These are phyloP conservation scores for Leishmania lainsoni DNA, from an alignment of 208 protist genomes.

Conservation along the genomic window DNA sequence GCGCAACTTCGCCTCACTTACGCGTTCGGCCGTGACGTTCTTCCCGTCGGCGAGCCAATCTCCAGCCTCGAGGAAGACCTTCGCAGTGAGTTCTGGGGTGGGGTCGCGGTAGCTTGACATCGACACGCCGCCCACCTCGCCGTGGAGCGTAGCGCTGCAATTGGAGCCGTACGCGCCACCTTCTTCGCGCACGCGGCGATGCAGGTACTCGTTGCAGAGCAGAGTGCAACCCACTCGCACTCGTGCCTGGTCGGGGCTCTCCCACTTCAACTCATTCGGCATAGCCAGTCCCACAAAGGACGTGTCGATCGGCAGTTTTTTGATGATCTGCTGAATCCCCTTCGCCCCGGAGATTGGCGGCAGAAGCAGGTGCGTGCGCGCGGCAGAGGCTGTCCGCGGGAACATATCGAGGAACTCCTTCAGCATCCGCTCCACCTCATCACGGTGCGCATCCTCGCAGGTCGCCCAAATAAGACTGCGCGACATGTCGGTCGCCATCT, in stretches of 20 bases:
- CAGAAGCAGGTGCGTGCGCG: conserved; percentile 36
- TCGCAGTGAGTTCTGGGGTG: conserved; percentile 60
- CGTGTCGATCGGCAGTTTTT: conserved; percentile 83
- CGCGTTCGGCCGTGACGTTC: conserved; percentile 61
- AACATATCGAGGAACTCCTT: conserved; percentile 48
- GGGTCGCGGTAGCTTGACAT: conserved; percentile 93
- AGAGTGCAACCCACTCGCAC: conserved; percentile 76
- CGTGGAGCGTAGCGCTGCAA: conserved; percentile 63
- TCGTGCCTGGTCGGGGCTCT: conserved; percentile 65
- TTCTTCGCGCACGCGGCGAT: conserved; percentile 90
- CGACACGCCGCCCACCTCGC: conserved; percentile 76
- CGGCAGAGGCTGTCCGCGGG: conserved; percentile 9
- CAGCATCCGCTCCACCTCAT: conserved; percentile 60
- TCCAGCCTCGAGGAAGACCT: conserved; percentile 70
- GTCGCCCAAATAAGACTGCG: conserved; percentile 78
- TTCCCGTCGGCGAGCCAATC: conserved; percentile 59
- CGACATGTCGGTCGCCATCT: conserved; percentile 54
- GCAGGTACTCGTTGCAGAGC: conserved; percentile 87
- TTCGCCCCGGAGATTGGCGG: conserved; percentile 8
- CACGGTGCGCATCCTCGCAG: conserved; percentile 66
- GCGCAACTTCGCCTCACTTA: conserved; percentile 89
- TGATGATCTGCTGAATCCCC: conserved; percentile 31
- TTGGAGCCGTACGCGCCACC: conserved; percentile 89
- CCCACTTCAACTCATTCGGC: conserved; percentile 65
- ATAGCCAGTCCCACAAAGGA: conserved; percentile 76